phyloP scores from a whole-genome alignment of 208 protist species.

The Borovskyia barvae region DNA sequence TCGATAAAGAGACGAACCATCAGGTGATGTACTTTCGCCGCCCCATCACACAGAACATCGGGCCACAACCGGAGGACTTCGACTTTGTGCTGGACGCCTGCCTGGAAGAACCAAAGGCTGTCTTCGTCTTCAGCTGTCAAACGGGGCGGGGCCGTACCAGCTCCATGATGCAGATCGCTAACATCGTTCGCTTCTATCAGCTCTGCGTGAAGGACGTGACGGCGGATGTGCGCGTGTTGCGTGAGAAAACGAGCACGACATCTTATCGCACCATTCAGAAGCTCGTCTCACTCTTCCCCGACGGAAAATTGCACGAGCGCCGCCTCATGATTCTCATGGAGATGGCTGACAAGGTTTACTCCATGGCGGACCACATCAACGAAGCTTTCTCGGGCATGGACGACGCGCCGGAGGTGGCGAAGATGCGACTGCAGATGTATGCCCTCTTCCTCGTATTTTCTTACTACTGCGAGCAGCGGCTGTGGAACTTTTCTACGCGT shows the following conservation, averaged over 20 bases:
- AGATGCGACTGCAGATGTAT: slow-evolving; percentile 86
- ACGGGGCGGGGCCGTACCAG: slow-evolving; percentile 76
- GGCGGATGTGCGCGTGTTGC: slow-evolving; percentile 67
- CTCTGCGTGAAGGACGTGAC: slow-evolving; percentile 69
- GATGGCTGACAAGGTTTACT: slow-evolving; percentile 84
- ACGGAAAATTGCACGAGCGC: slow-evolving; percentile 85
- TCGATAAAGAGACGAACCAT: slow-evolving; percentile 30
- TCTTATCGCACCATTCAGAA: slow-evolving; percentile 85
- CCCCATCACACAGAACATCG: slow-evolving; percentile 80
- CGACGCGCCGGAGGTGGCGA: slow-evolving; percentile 52
- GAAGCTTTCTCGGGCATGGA: slow-evolving; percentile 62
- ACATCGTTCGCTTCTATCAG: slow-evolving; percentile 90
- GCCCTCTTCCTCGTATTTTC: slow-evolving; percentile 85
- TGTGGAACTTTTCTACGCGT: slow-evolving; percentile 69
- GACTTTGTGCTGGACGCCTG: slow-evolving; percentile 84
- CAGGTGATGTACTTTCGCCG: slow-evolving; percentile 72
- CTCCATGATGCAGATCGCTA: slow-evolving; percentile 85
- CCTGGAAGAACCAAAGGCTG: slow-evolving; percentile 65
- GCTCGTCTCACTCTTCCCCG: slow-evolving; percentile 83
- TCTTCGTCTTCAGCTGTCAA: slow-evolving; percentile 89
- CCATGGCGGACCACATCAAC: slow-evolving; percentile 82
- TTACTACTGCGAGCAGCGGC: slow-evolving; percentile 87
- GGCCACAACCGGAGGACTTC: slow-evolving; percentile 78
- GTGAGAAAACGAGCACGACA: slow-evolving; percentile 35
- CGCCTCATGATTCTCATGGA: slow-evolving; percentile 80